These are phyloP conservation scores for Naganishia albida DNA, from an alignment of 1,284 basidiomycete genomes.

Conservation along the genomic window DNA sequence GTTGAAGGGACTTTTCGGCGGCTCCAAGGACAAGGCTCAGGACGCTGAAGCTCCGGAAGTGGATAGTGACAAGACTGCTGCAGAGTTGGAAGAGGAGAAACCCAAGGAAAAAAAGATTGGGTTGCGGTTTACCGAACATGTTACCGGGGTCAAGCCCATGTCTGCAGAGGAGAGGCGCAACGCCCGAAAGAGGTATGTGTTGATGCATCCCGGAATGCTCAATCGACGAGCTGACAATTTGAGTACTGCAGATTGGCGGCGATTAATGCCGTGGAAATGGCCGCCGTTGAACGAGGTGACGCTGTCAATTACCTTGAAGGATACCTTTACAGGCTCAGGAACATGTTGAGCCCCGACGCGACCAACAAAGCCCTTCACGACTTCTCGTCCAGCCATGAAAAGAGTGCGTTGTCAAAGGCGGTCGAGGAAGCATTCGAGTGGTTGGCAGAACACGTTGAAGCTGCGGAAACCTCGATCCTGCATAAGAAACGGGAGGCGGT, in stretches of 20 bases:
- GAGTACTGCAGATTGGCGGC: constrained; percentile 64
- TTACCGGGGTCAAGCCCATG: constrained; percentile 70
- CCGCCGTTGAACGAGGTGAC: constrained; percentile 80
- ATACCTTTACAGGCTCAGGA: constrained; percentile 86
- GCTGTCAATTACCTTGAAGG: constrained; percentile 88
- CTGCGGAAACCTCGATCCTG: constrained; percentile 72
- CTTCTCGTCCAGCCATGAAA: constrained; percentile 73
- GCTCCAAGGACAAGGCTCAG: constrained; percentile 52
- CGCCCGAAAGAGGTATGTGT: constrained; percentile 65
- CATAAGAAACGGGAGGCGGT: constrained; percentile 71
- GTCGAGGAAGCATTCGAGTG: constrained; percentile 74
- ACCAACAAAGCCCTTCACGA: constrained; percentile 69
- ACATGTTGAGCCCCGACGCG: constrained; percentile 70
- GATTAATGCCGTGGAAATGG: constrained; percentile 73
- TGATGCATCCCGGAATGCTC: background rate
- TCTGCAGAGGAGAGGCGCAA: constrained; percentile 69
- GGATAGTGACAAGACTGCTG: constrained; percentile 53
- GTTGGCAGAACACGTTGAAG: constrained; percentile 83
- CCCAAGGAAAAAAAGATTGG: constrained; percentile 50
- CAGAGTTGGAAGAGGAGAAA: constrained; percentile 32
- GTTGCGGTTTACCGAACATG: constrained; percentile 65
- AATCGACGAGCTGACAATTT: too few relatives aligned
- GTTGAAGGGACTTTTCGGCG: constrained; percentile 81
- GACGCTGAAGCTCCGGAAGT: constrained; percentile 46
- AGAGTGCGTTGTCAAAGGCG: constrained; percentile 64